Base-by-base conservation (phyloP, 2,329 filamentous ascomycete species). In the Biscogniauxia sp. region DNA sequence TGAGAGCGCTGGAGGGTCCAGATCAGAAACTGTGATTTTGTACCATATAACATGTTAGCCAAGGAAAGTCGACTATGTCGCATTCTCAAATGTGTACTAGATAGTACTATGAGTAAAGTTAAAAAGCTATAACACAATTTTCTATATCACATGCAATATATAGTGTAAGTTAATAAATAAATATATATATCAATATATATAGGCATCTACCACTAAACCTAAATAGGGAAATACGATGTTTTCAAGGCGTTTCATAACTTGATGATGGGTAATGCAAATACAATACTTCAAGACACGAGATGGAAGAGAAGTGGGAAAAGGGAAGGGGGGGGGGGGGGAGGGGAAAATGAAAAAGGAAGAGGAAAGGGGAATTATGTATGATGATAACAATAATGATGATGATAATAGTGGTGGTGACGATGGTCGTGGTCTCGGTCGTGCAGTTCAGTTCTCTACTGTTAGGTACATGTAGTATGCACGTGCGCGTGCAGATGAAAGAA, bases 31-130 rank as follows among this genome's bases (percentile, higher is more conserved):
- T 45, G 17, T 45, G 37, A 45, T 45, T 32, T 45, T 45, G 37
- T 28, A 56, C 50, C 57, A 58, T 64, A 60, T 70, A 53, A 71
- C 66, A n/a, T n/a, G n/a, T n/a, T 70, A 68, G 64, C 23, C 45
- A 45, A 28, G 41, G 28, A 53, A 51, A 49, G 57, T n/a, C n/a
- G n/a, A 59, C 59, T 56, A 54, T 61, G 60, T 57, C 60, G 15
- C 25, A 56, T 23, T 37, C 2, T 37, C 32, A 15, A 37, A 37
- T 37, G 32, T 15, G 3, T 37, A 37, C 9, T 15, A 7, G 25
- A 51, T 49, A 51, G 2, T 3, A 15, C 9, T 11, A n/a, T n/a
- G n/a, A n/a, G n/a, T n/a, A n/a, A n/a, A n/a, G n/a, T n/a, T n/a
- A n/a, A n/a, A n/a, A n/a, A n/a, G n/a, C n/a, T n/a, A n/a, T n/a